Evolutionary conservation across 1,284 basidiomycete species (phyloP), one percentile per base, ranked within the genome.

Genomic region (Peniophora sp.): DNA sequence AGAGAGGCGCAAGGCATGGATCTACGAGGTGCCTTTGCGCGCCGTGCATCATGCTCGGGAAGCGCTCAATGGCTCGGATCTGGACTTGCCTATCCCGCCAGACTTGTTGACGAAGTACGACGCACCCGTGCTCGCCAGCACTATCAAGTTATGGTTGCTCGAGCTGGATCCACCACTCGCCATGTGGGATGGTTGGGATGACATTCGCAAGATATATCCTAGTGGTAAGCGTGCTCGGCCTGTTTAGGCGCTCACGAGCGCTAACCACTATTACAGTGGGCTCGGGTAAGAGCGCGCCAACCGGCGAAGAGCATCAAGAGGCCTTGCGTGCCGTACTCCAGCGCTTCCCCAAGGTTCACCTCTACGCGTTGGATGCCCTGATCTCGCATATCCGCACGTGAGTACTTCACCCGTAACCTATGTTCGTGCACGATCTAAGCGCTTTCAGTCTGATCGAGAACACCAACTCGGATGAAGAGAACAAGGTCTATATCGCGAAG

Each of bases 1-100:
- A 83, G 95, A 96, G 66, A 88, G 84, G 64, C 83, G 95, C 55
- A 92, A 88, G 68, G 74, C 84, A 1, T 97, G 94, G 95, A 90
- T 97, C 54, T 96, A 97, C 63, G 85, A 90, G 58, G 90, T 95
- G 2, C 91, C 93, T 1, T 75, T 97, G 20, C 72, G 79, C 3
- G 81, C 84, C 24, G 78, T 87, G 3, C 94, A 97, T 61, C 84
- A 86, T 55, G 79, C 97, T 10, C 83, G 94, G 53, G 87, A 90
- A 63, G 76, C 76, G 2, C 73, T 97, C 53, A 94, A 96, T 62
- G 79, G 78, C 20, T 68, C 91, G 11, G 79, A 81, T 3, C 70
- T 79, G 17, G 81, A 81, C 8, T 74, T 83, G 47, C 74, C 83
- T 20, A 80, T 92, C 54, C 72, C 84, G 2, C 60, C 69, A 0